Evolutionary conservation across 768 basidiomycete species (phyloP).

Genomic region (Tulasnella sp.): DNA sequence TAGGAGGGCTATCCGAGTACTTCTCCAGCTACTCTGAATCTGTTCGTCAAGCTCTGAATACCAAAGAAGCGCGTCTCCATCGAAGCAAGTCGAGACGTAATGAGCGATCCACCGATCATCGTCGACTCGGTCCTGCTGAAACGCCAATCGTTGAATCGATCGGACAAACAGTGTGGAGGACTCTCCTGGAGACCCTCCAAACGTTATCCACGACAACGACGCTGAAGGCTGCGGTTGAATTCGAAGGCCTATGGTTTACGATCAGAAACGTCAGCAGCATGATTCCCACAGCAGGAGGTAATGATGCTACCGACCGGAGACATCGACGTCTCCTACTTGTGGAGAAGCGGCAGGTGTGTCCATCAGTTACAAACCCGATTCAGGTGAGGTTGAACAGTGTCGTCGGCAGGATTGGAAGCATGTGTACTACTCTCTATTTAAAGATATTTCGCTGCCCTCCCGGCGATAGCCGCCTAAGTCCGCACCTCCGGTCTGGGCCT

Average conservation of each 20-base stretch:
- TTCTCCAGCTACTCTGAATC: neutral
- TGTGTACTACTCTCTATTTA: too few species aligned
- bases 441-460: too few species aligned
- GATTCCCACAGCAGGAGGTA: too few species aligned
- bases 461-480: too few species aligned
- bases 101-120: neutral
- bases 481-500: too few species aligned
- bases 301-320: neutral
- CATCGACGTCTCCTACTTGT: neutral
- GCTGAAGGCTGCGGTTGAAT: neutral
- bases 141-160: neutral
- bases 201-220: neutral
- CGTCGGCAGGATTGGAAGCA: too few species aligned
- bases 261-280: neutral
- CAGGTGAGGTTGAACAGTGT: neutral
- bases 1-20: neutral
- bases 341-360: neutral
- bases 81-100: constrained; percentile 4
- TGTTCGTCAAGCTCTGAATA: neutral
- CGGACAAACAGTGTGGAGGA: neutral
- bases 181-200: neutral
- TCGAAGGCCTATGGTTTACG: neutral
- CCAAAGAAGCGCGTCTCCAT: neutral
- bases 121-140: neutral
- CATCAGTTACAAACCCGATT: too few species aligned